A percentile compares a stretch with the other conserved stretches of the same genome.
Conservation (phyloP, 805 yeast genomes). For the Wickerhamiella azyma region DNA sequence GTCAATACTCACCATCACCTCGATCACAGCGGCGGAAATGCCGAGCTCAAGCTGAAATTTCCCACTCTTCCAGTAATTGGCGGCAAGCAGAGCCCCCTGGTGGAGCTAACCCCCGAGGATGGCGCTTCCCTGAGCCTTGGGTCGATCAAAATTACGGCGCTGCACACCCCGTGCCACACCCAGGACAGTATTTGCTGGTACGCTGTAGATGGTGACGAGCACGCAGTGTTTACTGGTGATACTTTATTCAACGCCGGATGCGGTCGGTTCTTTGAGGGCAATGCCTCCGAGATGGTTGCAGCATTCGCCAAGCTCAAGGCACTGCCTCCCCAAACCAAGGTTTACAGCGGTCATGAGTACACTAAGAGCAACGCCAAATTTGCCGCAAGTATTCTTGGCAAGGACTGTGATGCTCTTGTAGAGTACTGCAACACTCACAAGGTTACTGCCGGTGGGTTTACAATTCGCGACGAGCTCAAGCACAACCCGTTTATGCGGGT, state of each 20-base stretch:
- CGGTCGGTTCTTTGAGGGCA: slow-evolving; percentile 93
- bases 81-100: slow-evolving; percentile 68
- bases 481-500: slow-evolving; percentile 87
- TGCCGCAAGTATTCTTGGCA: slow-evolving; percentile 48
- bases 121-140: slow-evolving; percentile 53
- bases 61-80: slow-evolving; percentile 57
- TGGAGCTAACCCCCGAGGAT: slow-evolving; percentile 57
- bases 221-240: slow-evolving; percentile 88
- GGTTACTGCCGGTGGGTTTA: slow-evolving; percentile 71
- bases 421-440: slow-evolving; percentile 42
- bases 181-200: slow-evolving; percentile 89
- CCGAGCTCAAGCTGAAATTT: slow-evolving; percentile 24
- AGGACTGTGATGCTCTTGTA: slow-evolving; percentile 42
- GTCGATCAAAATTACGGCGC: slow-evolving; percentile 52
- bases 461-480: slow-evolving; percentile 64
- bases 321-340: slow-evolving; percentile 56
- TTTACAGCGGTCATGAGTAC: slow-evolving; percentile 94
- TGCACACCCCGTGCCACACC: slow-evolving; percentile 97
- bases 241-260: slow-evolving; percentile 90
- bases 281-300: slow-evolving; percentile 61
- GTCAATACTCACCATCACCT: slow-evolving; percentile 94
- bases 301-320: slow-evolving; percentile 48
- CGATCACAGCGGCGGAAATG: slow-evolving; percentile 88
- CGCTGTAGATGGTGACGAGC: slow-evolving; percentile 55
- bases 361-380: slow-evolving; percentile 71